Conservation (phyloP, 2,329 filamentous ascomycete genomes). For the Dichotomopilus funicola region DNA sequence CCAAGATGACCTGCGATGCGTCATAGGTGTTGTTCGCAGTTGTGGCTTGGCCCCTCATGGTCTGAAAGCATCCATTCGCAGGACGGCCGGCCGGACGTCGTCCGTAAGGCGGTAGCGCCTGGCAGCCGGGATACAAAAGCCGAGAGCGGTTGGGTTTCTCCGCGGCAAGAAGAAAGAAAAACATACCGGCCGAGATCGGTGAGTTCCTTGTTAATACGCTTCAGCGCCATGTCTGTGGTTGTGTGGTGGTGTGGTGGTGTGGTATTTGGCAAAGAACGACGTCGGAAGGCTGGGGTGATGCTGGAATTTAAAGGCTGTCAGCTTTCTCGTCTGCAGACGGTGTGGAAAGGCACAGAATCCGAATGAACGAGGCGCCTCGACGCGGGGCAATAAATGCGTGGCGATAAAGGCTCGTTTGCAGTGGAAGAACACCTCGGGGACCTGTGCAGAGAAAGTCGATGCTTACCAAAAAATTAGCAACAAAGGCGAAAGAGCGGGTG, state of each 20-base stretch:
- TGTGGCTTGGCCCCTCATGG: too few relatives aligned
- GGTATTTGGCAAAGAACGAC: background rate
- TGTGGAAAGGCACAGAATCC: conserved; percentile 25
- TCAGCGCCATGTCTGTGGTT: conserved; percentile 64
- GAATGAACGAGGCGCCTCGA: conserved; percentile 42
- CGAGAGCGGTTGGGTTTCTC: too few relatives aligned
- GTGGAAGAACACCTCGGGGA: background rate
- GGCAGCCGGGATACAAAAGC: too few relatives aligned
- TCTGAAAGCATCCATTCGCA: too few relatives aligned
- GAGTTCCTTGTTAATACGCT: conserved; percentile 93
- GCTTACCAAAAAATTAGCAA: conserved; percentile 18
- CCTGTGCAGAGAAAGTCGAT: background rate
- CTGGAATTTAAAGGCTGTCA: conserved; percentile 23
- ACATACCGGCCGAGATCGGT: conserved; percentile 82
- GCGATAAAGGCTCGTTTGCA: background rate
- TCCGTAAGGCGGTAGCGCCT: too few relatives aligned
- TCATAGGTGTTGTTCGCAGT: too few relatives aligned
- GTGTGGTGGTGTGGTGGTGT: conserved; percentile 20
- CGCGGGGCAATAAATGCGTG: background rate
- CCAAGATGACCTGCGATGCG: too few relatives aligned
- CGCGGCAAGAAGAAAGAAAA: conserved; percentile 9
- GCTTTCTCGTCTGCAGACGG: conserved; percentile 5
- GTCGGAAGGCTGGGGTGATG: conserved; percentile 18
- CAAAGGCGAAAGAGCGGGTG: conserved; percentile 4
- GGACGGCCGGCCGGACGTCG: too few relatives aligned